phyloP scores from a whole-genome alignment of 371 early-diverging fungal species.

The Mortierella sp. region DNA sequence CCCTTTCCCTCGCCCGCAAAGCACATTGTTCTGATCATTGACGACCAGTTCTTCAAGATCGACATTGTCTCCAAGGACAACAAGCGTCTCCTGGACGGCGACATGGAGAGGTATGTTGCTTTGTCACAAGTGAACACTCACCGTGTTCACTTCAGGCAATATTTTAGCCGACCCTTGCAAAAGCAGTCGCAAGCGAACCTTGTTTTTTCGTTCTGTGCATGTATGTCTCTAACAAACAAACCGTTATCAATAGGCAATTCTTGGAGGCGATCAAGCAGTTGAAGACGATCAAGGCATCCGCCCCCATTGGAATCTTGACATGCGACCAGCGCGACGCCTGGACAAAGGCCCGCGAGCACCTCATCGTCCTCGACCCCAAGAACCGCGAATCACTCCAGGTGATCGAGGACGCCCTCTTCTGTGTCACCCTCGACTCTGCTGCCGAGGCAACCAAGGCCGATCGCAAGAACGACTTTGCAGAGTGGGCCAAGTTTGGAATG shows the following conservation, averaged over 20 bases:
- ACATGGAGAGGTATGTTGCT: constrained; percentile 76
- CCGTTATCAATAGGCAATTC: constrained; percentile 49
- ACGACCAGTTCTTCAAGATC: constrained; percentile 86
- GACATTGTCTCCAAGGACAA: constrained; percentile 67
- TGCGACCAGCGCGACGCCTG: constrained; percentile 91
- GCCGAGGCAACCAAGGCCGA: constrained; percentile 61
- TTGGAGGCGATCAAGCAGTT: constrained; percentile 62
- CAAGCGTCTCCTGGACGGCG: constrained; percentile 68
- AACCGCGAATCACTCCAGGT: constrained; percentile 64
- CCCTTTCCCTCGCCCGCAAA: constrained; percentile 64
- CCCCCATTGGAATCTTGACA: constrained; percentile 82
- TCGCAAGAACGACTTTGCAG: constrained; percentile 56
- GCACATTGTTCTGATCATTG: constrained; percentile 80
- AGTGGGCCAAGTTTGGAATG: constrained; percentile 65
- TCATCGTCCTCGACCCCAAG: constrained; percentile 65
- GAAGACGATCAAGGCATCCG: constrained; percentile 60
- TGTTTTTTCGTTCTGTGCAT: not conserved
- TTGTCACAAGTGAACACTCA: not conserved
- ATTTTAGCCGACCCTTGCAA: not conserved
- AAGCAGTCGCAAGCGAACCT: not conserved
- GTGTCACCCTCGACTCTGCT: constrained; percentile 76
- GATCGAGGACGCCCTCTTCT: constrained; percentile 82
- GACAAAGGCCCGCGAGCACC: constrained; percentile 74
- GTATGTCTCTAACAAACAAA: not conserved
- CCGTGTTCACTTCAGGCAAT: constrained; percentile 2